phyloP scores from a whole-genome alignment of 495 filamentous ascomycete species.

The Friedmanniomyces endolithicus region DNA sequence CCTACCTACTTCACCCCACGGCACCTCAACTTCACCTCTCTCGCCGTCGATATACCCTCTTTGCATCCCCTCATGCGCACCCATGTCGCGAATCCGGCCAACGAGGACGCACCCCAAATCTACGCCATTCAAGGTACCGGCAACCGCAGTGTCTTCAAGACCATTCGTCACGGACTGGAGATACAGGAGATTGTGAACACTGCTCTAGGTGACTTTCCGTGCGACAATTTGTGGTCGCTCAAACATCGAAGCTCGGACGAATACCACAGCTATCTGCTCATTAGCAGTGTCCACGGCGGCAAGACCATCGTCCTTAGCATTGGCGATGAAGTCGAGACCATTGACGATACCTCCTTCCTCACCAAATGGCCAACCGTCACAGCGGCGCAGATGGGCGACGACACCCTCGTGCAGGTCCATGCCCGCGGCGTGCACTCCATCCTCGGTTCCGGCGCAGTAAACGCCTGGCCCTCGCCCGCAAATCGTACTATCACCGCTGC shows the following conservation, averaged over 20 bases:
- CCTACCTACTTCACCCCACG: slow-evolving; percentile 78
- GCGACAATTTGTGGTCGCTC: slow-evolving; percentile 82
- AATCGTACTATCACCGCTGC: slow-evolving; percentile 94
- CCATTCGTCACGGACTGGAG: slow-evolving; percentile 80
- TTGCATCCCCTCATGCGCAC: slow-evolving; percentile 86
- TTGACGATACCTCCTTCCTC: slow-evolving; percentile 82
- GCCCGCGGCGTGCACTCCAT: slow-evolving; percentile 91
- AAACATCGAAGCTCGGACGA: slow-evolving; percentile 73
- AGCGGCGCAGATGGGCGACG: slow-evolving; percentile 86
- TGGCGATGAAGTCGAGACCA: slow-evolving; percentile 91
- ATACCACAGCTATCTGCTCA: slow-evolving; percentile 65
- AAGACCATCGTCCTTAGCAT: slow-evolving; percentile 81
- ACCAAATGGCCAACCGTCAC: slow-evolving; percentile 76
- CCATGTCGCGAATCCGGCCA: slow-evolving; percentile 74
- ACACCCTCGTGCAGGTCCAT: slow-evolving; percentile 87
- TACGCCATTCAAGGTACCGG: slow-evolving; percentile 83
- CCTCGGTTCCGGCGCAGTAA: slow-evolving; percentile 61
- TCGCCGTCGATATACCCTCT: slow-evolving; percentile 75
- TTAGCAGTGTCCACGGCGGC: slow-evolving; percentile 48
- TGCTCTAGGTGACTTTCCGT: slow-evolving; percentile 67
- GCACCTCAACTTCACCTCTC: slow-evolving; percentile 62
- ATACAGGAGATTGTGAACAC: slow-evolving; percentile 91
- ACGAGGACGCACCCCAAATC: slow-evolving; percentile 93
- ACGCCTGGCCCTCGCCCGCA: slow-evolving; percentile 87
- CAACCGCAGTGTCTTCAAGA: slow-evolving; percentile 78